Base-by-base conservation (phyloP, 768 basidiomycete genomes). In the Rossbeevera mucosa region DNA sequence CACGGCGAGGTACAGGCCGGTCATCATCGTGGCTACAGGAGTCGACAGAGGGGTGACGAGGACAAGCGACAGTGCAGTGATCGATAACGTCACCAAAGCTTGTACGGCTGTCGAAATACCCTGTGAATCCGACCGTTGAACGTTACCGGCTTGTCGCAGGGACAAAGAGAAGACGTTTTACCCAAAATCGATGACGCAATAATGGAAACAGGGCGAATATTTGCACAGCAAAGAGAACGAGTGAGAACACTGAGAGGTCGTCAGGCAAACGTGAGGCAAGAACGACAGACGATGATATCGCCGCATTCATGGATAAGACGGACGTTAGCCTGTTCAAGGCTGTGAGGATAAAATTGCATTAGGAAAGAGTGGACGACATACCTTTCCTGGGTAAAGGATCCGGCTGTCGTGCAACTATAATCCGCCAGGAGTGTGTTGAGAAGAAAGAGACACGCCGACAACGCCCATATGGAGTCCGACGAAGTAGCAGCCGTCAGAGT, bases 401-500 rank as follows among this genome's bases (percentile, higher is more conserved):
- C 66, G 40, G 69, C 65, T 51, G 73, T 70, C 48, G 72, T 70
- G 54, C 77, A 74, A 54, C 82, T 80, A 66, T 92, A 95, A 70
- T 96, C 92, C 13, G 88, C 88, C 44, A 97, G 73, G 52, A 94
- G 72, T 18, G 84, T 77, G 65, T 94, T 92, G 33, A 96, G 73
- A 48, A 82, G 74, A 68, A 97, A 91, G 41, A 98, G 80, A 47
- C 78, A 76, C 4, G 90, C 89, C n/a, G 92, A 82, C 47, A 97
- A 72, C 6, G 95, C 94, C 93, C 93, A 97, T 58, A 98, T 94
- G 25, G 93, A 93, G 68, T 99, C 96, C 12, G 90, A 90, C 33
- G 95, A 96, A 4, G 94, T 97, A 22, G 94, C 91, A 33, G 91
- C 88, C 25, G 93, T 95, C 63, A 99, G 73, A 5, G 95, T 97